These are phyloP conservation scores for Blastocystis sp. DNA, from an alignment of 352 stramenopile genomes.

Conservation along the genomic window DNA sequence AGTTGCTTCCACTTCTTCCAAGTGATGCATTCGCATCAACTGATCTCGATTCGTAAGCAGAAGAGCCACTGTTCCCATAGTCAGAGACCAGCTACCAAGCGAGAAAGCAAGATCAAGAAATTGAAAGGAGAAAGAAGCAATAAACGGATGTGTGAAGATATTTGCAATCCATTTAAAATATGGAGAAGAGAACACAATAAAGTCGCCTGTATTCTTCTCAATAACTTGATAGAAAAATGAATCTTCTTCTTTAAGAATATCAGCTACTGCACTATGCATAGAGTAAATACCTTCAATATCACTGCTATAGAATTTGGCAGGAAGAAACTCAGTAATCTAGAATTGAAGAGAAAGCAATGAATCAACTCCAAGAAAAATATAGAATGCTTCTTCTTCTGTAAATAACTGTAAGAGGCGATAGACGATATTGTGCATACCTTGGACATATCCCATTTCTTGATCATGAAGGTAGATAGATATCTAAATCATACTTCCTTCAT, in stretches of 20 bases:
- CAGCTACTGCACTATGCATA: neutral
- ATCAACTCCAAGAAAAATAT: neutral
- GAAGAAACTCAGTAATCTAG: constrained; percentile 11
- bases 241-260: neutral
- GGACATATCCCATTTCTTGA: constrained; percentile 9
- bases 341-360: neutral
- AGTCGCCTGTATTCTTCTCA: neutral
- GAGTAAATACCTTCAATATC: constrained; percentile 19
- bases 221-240: neutral
- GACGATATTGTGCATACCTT: constrained; percentile 17
- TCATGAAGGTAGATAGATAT: constrained; percentile 36
- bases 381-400: constrained; percentile 31
- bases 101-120: neutral
- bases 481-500: neutral
- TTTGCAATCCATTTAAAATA: constrained; percentile 27
- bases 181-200: constrained; percentile 13
- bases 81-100: neutral
- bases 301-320: constrained; percentile 1
- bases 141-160: constrained; percentile 18
- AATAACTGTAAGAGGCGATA: constrained; percentile 4
- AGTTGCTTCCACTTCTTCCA: neutral
- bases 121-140: neutral
- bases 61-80: neutral
- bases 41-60: neutral
- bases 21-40: neutral